Evolutionary conservation across 495 filamentous ascomycete genomes (phyloP), one percentile per base, ranked within the genome.

Genomic region (Penicillium chermesinum): DNA sequence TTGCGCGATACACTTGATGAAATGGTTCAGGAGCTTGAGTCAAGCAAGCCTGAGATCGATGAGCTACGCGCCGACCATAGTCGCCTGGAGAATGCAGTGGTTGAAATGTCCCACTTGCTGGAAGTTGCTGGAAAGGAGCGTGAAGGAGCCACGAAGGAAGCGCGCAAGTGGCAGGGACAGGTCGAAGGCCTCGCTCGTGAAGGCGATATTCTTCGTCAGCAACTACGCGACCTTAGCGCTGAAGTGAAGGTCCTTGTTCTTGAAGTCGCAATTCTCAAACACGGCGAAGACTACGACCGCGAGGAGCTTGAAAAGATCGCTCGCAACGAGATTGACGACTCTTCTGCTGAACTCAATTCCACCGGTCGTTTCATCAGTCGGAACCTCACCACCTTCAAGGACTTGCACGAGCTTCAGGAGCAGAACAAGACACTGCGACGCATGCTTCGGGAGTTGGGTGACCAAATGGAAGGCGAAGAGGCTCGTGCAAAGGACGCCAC

Each of bases 401-500:
- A 87, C 55, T 80, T 95, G 36, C 77, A 76, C 38, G 87, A 96
- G 42, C 77, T 99, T 18, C 90, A 97, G 55, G 82, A 87, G 40
- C 86, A 95, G 70, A 97, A 99, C 52, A 71, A 84, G 48, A 85
- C 89, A 33, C 77, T 96, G 5, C 77, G 96, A 12, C 81, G 80
- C 38, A 79, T 93, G 59, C 84, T 89, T 8, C 80, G 91, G 38
- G 83, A 93, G 39, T 73, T 97, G 13, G 88, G 87, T 13, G 84
- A 89, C 46, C 79, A 85, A 61, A 94, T 95, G 86, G 93, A 97
- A 67, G 86, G 86, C 15, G 86, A 88, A 56, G 91, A 96, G 59
- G 88, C 89, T 0, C 69, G 81, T 33, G 78, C 79, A 27, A 84
- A 84, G 41, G 78, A 85, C 57, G 74, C 76, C 18, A 78, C 86